These are phyloP conservation scores for Monosporozyma servazzii DNA, from an alignment of 805 yeast genomes.

Conservation along the genomic window DNA sequence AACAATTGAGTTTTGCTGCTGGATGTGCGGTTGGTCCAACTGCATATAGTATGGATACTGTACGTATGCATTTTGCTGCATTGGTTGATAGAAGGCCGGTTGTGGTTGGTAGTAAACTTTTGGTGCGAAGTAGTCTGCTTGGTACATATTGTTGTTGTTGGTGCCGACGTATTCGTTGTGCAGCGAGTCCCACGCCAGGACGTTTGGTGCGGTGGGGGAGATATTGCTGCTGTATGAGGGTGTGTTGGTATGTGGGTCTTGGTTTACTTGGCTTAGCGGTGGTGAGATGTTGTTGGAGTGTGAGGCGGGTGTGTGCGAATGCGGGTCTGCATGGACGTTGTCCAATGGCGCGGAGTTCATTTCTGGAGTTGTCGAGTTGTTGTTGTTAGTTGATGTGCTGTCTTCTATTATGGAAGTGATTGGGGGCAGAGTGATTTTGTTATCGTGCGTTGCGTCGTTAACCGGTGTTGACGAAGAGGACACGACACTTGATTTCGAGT, in stretches of 20 bases:
- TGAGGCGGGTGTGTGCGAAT: no score
- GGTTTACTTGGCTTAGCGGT: background rate
- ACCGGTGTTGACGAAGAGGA: no score
- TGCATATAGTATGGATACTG: no score
- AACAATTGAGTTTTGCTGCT: no score
- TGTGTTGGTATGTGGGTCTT: background rate
- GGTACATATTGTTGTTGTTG: no score
- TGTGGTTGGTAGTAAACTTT: background rate
- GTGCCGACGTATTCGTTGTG: background rate
- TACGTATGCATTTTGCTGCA: background rate
- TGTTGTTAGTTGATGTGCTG: background rate
- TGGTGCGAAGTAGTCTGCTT: background rate
- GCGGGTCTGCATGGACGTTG: no score
- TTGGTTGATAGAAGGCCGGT: background rate
- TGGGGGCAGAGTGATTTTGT: conserved; percentile 5
- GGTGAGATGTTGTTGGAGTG: background rate
- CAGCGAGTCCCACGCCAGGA: background rate
- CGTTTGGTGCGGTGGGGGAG: background rate
- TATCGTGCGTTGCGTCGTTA: no score
- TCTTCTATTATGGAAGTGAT: conserved; percentile 4
- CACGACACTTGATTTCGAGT: no score
- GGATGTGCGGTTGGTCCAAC: no score
- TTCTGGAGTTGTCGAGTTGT: background rate
- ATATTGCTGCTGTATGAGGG: background rate
- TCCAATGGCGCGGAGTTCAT: no score